A percentile compares a stretch with the other conserved stretches of the same genome.
Evolutionary conservation across 2,329 filamentous ascomycete genomes (phyloP).

Genomic region (Botrytis galanthina): DNA sequence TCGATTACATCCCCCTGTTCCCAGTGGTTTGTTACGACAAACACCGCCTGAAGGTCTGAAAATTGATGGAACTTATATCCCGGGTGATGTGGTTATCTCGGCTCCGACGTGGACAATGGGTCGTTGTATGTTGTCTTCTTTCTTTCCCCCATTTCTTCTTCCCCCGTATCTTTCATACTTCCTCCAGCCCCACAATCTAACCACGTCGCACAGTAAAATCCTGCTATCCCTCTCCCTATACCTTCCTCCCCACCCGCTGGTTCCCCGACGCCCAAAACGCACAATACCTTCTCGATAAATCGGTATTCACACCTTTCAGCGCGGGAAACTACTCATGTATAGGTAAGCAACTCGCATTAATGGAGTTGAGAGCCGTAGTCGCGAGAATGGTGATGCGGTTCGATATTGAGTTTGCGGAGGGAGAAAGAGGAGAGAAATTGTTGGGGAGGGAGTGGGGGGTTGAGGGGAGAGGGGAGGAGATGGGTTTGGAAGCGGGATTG

Average conservation of each 20-base stretch:
- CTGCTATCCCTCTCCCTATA: constrained; percentile 24
- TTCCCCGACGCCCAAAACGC: constrained; percentile 23
- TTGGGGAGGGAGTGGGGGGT: neutral
- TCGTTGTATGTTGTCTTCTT: constrained; percentile 18
- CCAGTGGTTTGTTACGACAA: constrained; percentile 35
- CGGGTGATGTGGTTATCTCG: constrained; percentile 21
- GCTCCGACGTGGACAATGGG: constrained; percentile 23
- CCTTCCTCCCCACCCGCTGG: constrained; percentile 39
- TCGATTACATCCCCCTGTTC: constrained; percentile 24
- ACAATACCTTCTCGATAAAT: constrained; percentile 29
- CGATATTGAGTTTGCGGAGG: neutral
- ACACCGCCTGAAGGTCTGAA: constrained; percentile 40
- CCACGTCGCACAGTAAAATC: neutral
- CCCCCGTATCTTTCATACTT: too few species aligned
- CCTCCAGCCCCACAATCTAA: neutral
- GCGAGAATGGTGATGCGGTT: constrained; percentile 4
- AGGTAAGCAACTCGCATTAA: constrained; percentile 38
- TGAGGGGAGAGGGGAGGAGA: neutral
- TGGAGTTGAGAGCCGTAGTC: constrained; percentile 36
- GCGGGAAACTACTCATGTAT: constrained; percentile 35
- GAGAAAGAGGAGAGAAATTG: neutral
- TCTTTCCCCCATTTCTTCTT: too few species aligned
- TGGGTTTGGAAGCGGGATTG: neutral
- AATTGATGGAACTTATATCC: constrained; percentile 23
- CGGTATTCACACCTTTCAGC: constrained; percentile 36